Conservation (phyloP, 2,329 filamentous ascomycete genomes). For the Botryotinia calthae region DNA sequence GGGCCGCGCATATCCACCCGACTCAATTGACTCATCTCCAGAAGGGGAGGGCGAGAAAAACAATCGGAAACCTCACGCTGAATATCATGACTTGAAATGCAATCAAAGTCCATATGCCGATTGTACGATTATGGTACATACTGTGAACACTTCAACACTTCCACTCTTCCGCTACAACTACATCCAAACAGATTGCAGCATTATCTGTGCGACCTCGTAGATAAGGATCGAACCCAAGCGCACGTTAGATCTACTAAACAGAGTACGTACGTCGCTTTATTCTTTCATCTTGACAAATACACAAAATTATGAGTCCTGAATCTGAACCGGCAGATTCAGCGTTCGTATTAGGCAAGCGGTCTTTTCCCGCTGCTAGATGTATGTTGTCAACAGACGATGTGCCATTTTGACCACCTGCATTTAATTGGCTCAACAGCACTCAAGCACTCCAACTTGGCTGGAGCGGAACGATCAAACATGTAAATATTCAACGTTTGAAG, state of each 20-base stretch:
- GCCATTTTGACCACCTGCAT: not conserved
- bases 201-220: not conserved
- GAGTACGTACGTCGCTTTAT: not conserved
- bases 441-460: not conserved
- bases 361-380: too few relatives aligned
- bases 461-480: not conserved
- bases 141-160: not conserved
- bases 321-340: too few relatives aligned
- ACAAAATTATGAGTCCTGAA: too few relatives aligned
- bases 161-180: not conserved
- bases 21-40: not conserved
- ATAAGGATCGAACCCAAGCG: not conserved
- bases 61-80: not conserved
- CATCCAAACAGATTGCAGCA: not conserved
- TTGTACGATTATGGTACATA: not conserved
- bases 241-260: not conserved
- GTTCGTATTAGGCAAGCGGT: too few relatives aligned
- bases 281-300: not conserved
- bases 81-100: not conserved
- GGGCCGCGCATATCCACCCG: too few relatives aligned
- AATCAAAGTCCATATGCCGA: not conserved
- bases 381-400: too few relatives aligned
- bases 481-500: not conserved
- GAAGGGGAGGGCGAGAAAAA: not conserved
- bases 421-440: not conserved